Evolutionary conservation across 441 rosid genomes (phyloP), one percentile per base, ranked within the genome.

Genomic region (Populus tomentosa): DNA sequence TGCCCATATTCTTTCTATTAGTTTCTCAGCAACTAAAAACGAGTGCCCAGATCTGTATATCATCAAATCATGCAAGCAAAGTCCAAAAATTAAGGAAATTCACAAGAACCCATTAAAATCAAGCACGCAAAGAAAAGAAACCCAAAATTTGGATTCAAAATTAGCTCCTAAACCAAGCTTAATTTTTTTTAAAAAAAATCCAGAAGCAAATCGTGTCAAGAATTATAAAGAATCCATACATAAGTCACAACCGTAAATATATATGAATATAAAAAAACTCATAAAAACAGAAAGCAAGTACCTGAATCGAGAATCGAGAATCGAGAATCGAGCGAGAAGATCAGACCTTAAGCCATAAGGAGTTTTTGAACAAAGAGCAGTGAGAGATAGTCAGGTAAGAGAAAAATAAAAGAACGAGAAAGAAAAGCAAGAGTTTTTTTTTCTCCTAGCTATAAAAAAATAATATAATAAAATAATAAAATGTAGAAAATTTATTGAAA

Each of bases 31-130:
- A 4, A 73, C 36, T 67, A 80, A 74, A 56, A 61, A 75, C 72
- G 26, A 74, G 33, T 14, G 33, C 26, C 71, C 80, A 86, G 85
- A 86, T 86, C 88, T 75, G 59, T 38, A 61, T 63, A 74, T n/a
- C 78, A 53, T 82, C 78, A 64, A 74, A 75, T 26, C 9, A 78
- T 68, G 30, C 77, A 24, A 14, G 74, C 68, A 46, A 38, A 74
- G 67, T 65, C 10, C 65, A 56, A 50, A 64, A 46, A 32, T 5
- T 6, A 32, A 7, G 13, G 63, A 59, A 36, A 35, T 67, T 38
- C 2, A 64, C 5, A 73, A 32, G 46, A 18, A 75, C 61, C 70
- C 71, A 71, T 36, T 67, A 13, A 24, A 56, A 56, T 18, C 18
- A 63, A 7, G 11, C 67, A 62, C 26, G 67, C 67, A 62, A 56